phyloP scores from a whole-genome alignment of 2,329 filamentous ascomycete genomes.

The Diplocarpon rosae region DNA sequence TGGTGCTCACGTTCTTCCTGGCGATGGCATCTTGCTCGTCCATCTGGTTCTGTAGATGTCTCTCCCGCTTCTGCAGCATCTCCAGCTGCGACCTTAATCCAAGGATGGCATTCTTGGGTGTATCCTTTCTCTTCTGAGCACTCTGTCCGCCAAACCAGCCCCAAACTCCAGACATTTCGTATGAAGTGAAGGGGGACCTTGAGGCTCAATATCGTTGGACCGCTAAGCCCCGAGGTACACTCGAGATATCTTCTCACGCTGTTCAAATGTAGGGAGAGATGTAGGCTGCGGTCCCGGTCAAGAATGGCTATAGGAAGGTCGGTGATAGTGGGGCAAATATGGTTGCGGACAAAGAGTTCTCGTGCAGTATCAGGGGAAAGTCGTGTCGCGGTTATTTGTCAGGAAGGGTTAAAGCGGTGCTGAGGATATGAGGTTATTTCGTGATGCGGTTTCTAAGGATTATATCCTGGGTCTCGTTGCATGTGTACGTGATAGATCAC shows the following conservation, averaged over 20 bases:
- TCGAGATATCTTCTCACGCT: not conserved
- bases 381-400: not conserved
- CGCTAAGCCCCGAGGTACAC: conserved; percentile 5
- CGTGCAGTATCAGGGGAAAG: not conserved
- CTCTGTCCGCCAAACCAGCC: conserved; percentile 84
- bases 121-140: conserved; percentile 81
- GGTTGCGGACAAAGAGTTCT: conserved; percentile 10
- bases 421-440: conserved; percentile 1
- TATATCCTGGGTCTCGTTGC: conserved; percentile 12
- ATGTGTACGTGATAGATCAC: conserved; percentile 14
- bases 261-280: not conserved
- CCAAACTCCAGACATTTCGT: conserved; percentile 58
- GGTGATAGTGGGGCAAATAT: conserved; percentile 20
- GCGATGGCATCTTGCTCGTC: conserved; percentile 84
- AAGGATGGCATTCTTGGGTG: conserved; percentile 93
- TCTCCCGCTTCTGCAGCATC: conserved; percentile 95
- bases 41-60: conserved; percentile 83
- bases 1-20: conserved; percentile 75
- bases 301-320: conserved; percentile 16
- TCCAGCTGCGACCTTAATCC: conserved; percentile 79
- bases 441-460: conserved; percentile 7
- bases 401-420: not conserved
- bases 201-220: conserved; percentile 7
- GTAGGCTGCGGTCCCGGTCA: not conserved
- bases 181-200: conserved; percentile 9